Base-by-base conservation (phyloP, 139 green algal species). In the Tetratostichococcus sp. region DNA sequence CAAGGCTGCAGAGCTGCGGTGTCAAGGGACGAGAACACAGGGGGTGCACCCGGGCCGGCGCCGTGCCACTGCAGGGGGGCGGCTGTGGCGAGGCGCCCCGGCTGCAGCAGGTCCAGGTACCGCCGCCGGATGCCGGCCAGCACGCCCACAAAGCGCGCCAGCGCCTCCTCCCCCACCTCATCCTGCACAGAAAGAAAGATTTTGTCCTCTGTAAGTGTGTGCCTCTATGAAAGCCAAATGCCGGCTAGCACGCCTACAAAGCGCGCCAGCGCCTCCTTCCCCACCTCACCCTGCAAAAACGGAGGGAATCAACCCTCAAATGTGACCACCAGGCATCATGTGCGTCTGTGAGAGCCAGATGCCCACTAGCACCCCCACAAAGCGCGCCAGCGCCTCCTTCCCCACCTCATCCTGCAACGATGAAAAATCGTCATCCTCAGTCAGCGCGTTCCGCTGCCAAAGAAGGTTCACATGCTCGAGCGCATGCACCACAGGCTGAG, bases 21-120 rank as follows among this genome's bases (percentile, higher is more conserved):
- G 11, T 6, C 39, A 50, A 11, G 6, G 39, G 39, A 50, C 39
- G 11, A 21, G 39, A 6, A 50, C 39, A 50, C 39, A 50, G 8
- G 39, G 11, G 39, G 39, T 11, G 39, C 30, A 73, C 74, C 74
- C 57, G 35, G 34, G 6, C 30, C 69, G 5, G 76, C 72, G 31
- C 72, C 72, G 39, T 86, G 86, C 86, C 86, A 91, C 31, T 50
- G 67, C 23, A 91, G 70, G 50, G 75, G 65, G 0, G 79, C 65
- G 4, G 79, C 72, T 1, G 69, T 75, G 32, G 82, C 75, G 39
- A 87, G 89, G 50, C 73, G 42, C 0, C 79, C 57, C n/a, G 87
- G 85, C 35, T 81, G 77, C 77, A 92, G 82, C 81, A 88, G 69
- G 35, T 65, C 35, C n/a, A 34, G 50, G 39, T 87, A 77, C 35